Conservation (phyloP, 345 rosid species). For the Populus simonii region DNA sequence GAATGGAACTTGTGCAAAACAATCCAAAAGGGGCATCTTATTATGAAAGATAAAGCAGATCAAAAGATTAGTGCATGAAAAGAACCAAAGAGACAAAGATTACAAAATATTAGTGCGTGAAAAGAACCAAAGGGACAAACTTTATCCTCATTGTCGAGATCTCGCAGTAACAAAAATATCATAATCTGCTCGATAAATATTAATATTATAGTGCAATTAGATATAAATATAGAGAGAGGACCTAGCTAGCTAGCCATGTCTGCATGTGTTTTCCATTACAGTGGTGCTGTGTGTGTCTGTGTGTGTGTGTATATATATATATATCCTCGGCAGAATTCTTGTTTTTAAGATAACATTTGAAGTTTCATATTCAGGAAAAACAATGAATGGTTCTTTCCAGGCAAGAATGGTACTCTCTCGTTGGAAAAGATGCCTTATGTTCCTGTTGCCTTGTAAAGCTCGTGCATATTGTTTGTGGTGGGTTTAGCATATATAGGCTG, state of each 20-base stretch:
- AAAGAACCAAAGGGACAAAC: conserved; percentile 26
- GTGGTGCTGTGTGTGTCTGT: background rate
- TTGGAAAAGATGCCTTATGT: background rate
- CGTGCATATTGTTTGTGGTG: background rate
- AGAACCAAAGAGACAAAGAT: conserved; percentile 17
- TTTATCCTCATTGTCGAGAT: conserved; percentile 35
- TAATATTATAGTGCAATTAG: no score
- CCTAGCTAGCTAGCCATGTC: background rate
- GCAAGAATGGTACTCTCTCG: no score
- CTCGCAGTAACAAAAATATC: background rate
- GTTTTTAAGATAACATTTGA: background rate
- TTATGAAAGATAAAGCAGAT: background rate
- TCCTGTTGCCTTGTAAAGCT: background rate
- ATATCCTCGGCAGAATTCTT: background rate
- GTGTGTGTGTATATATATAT: background rate
- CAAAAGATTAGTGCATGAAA: conserved; percentile 17
- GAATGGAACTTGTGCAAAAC: conserved; percentile 25
- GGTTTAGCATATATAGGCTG: background rate
- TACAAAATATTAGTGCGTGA: conserved; percentile 12
- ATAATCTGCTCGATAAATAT: background rate
- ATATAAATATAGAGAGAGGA: background rate
- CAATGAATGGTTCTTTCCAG: background rate
- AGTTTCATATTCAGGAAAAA: background rate
- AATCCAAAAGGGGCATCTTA: conserved; percentile 6
- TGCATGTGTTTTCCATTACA: background rate